Evolutionary conservation across 495 filamentous ascomycete species (phyloP).

Genomic region (Glarea lozoyensis): DNA sequence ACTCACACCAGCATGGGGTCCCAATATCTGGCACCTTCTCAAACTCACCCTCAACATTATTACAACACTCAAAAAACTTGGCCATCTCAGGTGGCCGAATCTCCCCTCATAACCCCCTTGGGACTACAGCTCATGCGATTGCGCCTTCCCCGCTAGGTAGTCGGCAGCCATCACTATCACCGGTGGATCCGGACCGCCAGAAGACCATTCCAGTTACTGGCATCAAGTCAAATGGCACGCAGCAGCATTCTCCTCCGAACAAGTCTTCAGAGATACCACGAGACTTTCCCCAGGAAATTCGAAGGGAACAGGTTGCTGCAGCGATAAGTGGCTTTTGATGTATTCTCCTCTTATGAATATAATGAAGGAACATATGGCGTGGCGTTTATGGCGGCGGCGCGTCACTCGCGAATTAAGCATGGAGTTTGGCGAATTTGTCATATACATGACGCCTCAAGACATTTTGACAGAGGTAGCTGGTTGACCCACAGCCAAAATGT

Average conservation of each 20-base stretch:
- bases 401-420: conserved; percentile 1
- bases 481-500: no score
- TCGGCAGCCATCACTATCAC: conserved; percentile 20
- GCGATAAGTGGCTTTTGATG: conserved; percentile 15
- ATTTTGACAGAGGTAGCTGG: no score
- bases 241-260: conserved; percentile 10
- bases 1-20: conserved; percentile 14
- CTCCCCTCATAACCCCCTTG: conserved; percentile 21
- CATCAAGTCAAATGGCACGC: conserved; percentile 12
- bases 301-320: conserved; percentile 15
- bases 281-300: conserved; percentile 16
- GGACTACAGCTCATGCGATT: conserved; percentile 15
- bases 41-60: conserved; percentile 8
- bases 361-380: conserved; percentile 12
- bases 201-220: not conserved
- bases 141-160: conserved; percentile 18
- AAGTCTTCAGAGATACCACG: conserved; percentile 6
- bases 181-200: conserved; percentile 3
- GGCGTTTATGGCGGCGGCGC: no score
- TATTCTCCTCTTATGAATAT: conserved; percentile 12
- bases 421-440: conserved; percentile 1
- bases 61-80: conserved; percentile 16
- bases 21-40: conserved; percentile 21
- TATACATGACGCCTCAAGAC: no score
- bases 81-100: conserved; percentile 13